A percentile compares a stretch with the other conserved stretches of the same genome.
Conservation (phyloP, 345 rosid species). For the Carallia brachiata region DNA sequence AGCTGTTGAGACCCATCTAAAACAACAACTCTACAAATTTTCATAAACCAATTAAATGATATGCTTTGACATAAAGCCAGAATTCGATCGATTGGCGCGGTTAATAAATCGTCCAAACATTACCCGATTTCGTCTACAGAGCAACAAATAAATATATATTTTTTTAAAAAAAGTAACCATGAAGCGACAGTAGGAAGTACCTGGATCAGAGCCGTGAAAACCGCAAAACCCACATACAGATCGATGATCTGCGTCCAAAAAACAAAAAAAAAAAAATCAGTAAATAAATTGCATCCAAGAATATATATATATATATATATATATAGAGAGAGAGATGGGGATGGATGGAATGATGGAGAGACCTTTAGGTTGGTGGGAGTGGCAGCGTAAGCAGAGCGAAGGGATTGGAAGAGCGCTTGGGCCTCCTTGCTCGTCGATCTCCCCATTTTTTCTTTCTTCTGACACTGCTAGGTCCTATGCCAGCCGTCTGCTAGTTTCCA, state of each 20-base stretch:
- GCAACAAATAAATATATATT: neutral
- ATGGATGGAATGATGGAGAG: neutral
- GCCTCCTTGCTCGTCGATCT: constrained; percentile 65
- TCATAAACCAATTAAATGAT: no score
- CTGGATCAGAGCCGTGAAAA: constrained; percentile 85
- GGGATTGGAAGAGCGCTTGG: constrained; percentile 66
- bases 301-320: no score
- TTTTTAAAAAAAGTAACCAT: neutral
- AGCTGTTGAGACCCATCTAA: no score
- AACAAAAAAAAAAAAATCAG: neutral
- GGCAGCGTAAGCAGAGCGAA: constrained; percentile 71
- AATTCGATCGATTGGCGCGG: no score
- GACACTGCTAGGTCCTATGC: no score
- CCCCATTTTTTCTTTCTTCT: constrained; percentile 36
- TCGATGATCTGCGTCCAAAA: constrained; percentile 71
- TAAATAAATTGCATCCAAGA: neutral
- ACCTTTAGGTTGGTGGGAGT: constrained; percentile 75
- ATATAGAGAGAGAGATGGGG: no score
- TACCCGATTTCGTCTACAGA: neutral
- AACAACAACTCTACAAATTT: no score
- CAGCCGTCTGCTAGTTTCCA: no score
- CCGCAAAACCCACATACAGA: constrained; percentile 74
- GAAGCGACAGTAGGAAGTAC: constrained; percentile 23
- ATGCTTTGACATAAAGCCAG: no score
- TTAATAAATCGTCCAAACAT: no score